phyloP scores from a whole-genome alignment of 75 land plant genomes.

The Sequoiadendron giganteum region DNA sequence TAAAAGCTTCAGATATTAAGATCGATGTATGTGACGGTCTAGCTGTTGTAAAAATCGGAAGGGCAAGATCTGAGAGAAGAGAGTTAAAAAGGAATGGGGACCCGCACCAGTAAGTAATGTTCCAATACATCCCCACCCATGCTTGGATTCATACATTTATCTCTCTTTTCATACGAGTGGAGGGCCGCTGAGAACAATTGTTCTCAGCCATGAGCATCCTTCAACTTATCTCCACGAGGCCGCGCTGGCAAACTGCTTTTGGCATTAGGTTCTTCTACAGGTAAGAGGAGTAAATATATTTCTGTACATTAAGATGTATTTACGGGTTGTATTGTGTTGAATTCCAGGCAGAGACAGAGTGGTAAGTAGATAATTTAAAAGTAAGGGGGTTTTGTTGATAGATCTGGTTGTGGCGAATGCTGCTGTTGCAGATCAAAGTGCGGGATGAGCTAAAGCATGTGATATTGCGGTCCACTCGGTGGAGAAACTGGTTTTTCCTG shows the following conservation, averaged over 20 bases:
- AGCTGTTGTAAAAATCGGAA: neutral
- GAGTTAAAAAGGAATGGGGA: neutral
- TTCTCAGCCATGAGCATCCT: neutral
- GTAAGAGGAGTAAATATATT: neutral
- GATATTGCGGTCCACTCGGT: neutral
- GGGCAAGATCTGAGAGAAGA: neutral
- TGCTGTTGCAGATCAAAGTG: neutral
- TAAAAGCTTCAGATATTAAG: neutral
- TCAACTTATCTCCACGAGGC: neutral
- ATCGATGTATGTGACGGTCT: too few species aligned
- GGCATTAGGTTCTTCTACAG: neutral
- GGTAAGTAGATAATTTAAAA: neutral
- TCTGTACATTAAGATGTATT: neutral
- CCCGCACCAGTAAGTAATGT: neutral
- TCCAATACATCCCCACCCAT: neutral
- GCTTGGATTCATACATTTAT: neutral
- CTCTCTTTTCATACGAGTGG: neutral
- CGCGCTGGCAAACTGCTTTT: neutral
- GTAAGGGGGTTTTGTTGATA: neutral
- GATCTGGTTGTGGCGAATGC: constrained; percentile 5
- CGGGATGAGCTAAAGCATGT: neutral
- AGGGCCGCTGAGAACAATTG: neutral
- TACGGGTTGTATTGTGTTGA: neutral
- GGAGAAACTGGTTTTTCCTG: neutral
- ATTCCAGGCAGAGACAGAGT: neutral